Percentiles rank a stretch among this genome's conserved stretches.
These are phyloP conservation scores for Starmerella vaccinii DNA, from an alignment of 805 yeast species.

Conservation along the genomic window DNA sequence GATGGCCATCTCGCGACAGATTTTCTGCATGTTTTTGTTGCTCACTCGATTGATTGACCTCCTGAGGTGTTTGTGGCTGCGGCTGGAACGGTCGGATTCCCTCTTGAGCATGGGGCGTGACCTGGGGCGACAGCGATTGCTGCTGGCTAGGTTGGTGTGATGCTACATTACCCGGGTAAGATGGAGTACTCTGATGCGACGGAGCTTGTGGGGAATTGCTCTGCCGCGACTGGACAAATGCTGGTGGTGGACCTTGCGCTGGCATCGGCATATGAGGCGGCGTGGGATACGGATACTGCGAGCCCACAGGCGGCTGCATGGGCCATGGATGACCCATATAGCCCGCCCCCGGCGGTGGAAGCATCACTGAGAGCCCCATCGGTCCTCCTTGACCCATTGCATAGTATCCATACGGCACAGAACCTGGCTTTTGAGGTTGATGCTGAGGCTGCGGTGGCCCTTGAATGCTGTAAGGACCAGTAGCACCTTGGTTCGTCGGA, in stretches of 20 bases:
- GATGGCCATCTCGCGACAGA: too few species aligned
- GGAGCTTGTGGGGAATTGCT: background rate
- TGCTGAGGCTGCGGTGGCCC: background rate
- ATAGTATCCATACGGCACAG: background rate
- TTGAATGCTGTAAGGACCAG: background rate
- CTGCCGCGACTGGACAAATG: background rate
- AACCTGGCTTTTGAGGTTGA: background rate
- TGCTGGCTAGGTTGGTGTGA: background rate
- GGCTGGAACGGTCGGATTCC: too few species aligned
- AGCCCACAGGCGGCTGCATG: background rate
- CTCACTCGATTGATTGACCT: too few species aligned
- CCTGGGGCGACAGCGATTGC: background rate
- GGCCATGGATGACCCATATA: constrained; percentile 3
- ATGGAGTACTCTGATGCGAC: background rate
- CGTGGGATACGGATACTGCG: background rate
- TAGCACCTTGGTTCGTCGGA: background rate
- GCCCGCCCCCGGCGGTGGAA: background rate
- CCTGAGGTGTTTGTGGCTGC: too few species aligned
- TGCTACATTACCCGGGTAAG: background rate
- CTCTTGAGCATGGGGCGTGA: background rate
- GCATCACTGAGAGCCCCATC: background rate
- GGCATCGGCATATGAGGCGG: background rate
- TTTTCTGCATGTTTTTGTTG: too few species aligned
- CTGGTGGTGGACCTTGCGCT: background rate
- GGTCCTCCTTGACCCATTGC: background rate